Percentiles rank a stretch among this genome's conserved stretches.
phyloP scores from a whole-genome alignment of 352 stramenopile species.

The Phytophthora kernoviae region DNA sequence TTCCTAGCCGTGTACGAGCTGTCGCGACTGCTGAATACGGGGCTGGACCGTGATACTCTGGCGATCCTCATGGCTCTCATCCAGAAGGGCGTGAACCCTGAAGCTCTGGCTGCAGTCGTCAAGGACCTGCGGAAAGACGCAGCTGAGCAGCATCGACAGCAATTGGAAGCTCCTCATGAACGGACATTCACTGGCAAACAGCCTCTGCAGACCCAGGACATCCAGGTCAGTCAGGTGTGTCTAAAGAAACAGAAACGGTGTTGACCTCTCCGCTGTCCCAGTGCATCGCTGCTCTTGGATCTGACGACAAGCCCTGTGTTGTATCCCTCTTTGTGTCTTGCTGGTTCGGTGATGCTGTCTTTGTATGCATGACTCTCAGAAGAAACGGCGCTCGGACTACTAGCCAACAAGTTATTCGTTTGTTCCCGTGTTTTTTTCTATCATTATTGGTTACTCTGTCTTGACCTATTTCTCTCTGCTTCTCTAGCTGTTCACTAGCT shows the following conservation, averaged over 20 bases:
- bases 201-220: constrained; percentile 49
- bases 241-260: constrained; percentile 25
- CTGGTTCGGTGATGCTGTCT: no score
- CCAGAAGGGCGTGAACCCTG: constrained; percentile 91
- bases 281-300: not conserved
- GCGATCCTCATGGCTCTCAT: constrained; percentile 87
- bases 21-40: constrained; percentile 90
- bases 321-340: constrained; percentile 4
- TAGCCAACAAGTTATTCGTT: constrained; percentile 33
- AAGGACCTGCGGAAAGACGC: constrained; percentile 88
- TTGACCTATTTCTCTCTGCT: constrained; percentile 22
- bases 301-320: constrained; percentile 8
- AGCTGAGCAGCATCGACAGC: constrained; percentile 25
- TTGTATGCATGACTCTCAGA: constrained; percentile 36
- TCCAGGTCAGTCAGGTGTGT: constrained; percentile 78
- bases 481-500: constrained; percentile 10
- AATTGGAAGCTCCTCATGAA: constrained; percentile 22
- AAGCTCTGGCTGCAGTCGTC: constrained; percentile 88
- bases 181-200: constrained; percentile 60
- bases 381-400: constrained; percentile 65
- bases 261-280: constrained; percentile 3
- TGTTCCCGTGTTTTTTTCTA: constrained; percentile 27
- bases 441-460: constrained; percentile 18
- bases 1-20: constrained; percentile 87
- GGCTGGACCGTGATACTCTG: constrained; percentile 88